Percentiles rank a stretch among this genome's conserved stretches.
Evolutionary conservation across 179 eudicot genomes (phyloP).

Genomic region (Silene noctiflora): DNA sequence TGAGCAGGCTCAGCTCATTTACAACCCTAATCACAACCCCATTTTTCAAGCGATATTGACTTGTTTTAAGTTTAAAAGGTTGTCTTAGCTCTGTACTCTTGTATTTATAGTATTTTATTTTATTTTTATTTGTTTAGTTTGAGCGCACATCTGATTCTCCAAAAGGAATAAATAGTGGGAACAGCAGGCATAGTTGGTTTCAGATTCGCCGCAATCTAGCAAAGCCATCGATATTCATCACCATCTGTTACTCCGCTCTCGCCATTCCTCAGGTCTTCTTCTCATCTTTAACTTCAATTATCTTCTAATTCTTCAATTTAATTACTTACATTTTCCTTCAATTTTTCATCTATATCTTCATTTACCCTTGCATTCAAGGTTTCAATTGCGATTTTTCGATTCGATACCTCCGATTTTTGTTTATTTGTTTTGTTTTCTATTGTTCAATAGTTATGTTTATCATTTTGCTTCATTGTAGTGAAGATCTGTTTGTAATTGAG

Average conservation of each 20-base stretch:
- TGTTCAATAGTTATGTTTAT: background rate
- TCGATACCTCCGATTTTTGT: background rate
- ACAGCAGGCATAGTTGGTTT: background rate
- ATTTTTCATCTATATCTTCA: background rate
- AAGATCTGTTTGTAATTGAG: background rate
- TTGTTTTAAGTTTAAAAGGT: no score
- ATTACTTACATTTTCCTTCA: no score
- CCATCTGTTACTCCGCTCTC: background rate
- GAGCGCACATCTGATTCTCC: no score
- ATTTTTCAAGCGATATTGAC: no score
- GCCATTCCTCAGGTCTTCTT: background rate
- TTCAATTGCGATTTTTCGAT: background rate
- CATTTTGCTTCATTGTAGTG: background rate
- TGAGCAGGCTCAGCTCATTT: no score
- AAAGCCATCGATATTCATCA: background rate
- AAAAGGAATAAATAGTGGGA: no score
- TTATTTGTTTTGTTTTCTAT: background rate
- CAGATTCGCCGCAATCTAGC: background rate
- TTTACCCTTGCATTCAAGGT: constrained; percentile 3
- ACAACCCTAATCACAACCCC: no score
- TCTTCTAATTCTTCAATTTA: background rate
- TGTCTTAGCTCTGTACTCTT: no score
- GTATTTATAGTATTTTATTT: no score
- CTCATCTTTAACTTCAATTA: background rate
- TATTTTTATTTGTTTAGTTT: no score